These are phyloP conservation scores for Marasmius tenuissimus DNA, from an alignment of 1,284 basidiomycete species.

Conservation along the genomic window DNA sequence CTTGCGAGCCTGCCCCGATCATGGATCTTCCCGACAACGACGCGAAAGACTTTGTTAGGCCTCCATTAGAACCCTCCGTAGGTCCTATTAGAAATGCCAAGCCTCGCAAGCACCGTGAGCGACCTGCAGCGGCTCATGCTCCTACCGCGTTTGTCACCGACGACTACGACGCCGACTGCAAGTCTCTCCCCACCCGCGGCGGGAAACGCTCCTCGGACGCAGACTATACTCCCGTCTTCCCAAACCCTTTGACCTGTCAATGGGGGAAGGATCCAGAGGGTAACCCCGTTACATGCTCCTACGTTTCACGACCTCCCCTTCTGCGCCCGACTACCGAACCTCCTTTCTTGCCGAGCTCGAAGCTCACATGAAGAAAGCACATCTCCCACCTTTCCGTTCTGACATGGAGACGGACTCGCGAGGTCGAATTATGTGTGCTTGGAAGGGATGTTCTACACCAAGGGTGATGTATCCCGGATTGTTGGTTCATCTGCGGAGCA, in stretches of 20 bases:
- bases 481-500: background rate
- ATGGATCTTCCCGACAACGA: too few species aligned
- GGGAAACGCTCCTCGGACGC: background rate
- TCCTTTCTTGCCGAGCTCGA: background rate
- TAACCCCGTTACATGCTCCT: background rate
- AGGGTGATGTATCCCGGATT: background rate
- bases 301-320: background rate
- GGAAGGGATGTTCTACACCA: background rate
- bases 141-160: background rate
- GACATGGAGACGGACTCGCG: background rate
- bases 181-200: background rate
- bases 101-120: background rate
- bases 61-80: background rate
- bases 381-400: background rate
- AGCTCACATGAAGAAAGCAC: background rate
- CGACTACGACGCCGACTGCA: background rate
- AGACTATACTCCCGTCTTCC: background rate
- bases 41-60: too few species aligned
- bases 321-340: background rate
- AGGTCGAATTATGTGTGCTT: background rate
- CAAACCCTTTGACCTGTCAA: background rate
- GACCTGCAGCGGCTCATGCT: background rate
- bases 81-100: background rate
- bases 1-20: too few species aligned
- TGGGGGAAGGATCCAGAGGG: background rate